Conservation (phyloP, 2,329 filamentous ascomycete genomes). For the Dactylonectria macrodidyma region DNA sequence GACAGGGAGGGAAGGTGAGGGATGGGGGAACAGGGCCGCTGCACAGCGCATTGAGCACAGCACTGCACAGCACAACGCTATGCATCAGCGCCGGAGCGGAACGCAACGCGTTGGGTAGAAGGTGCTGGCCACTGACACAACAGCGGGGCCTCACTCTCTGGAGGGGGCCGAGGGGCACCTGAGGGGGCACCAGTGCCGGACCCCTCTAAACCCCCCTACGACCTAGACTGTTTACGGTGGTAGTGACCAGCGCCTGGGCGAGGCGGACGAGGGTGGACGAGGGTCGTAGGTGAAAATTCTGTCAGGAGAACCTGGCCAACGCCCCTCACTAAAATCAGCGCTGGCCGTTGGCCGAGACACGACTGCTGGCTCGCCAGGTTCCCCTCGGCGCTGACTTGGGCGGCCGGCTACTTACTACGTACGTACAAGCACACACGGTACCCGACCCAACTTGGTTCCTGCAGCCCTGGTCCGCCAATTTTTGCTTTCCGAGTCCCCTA, state of each 20-base stretch:
- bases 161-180: slow-evolving; percentile 47
- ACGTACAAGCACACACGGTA: background rate
- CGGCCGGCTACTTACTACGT: slow-evolving; percentile 34
- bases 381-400: slow-evolving; percentile 25
- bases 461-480: slow-evolving; percentile 42
- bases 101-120: slow-evolving; percentile 17
- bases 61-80: slow-evolving; percentile 39
- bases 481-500: slow-evolving; percentile 31
- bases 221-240: slow-evolving; percentile 43
- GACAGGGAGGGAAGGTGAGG: background rate
- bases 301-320: slow-evolving; percentile 50
- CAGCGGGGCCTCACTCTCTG: slow-evolving; percentile 45
- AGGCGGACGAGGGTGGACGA: slow-evolving; percentile 43
- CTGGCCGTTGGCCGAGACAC: slow-evolving; percentile 42
- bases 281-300: slow-evolving; percentile 48
- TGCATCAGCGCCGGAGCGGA: slow-evolving; percentile 35
- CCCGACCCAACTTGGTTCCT: slow-evolving; percentile 26
- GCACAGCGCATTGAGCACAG: slow-evolving; percentile 18
- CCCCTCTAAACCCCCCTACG: slow-evolving; percentile 24
- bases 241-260: slow-evolving; percentile 40
- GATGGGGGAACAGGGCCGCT: slow-evolving; percentile 3
- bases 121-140: slow-evolving; percentile 41
- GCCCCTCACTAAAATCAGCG: slow-evolving; percentile 44
- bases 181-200: slow-evolving; percentile 37
- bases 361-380: slow-evolving; percentile 37